Conservation (phyloP, 306 rosid genomes). For the Medicago ruthenica region DNA sequence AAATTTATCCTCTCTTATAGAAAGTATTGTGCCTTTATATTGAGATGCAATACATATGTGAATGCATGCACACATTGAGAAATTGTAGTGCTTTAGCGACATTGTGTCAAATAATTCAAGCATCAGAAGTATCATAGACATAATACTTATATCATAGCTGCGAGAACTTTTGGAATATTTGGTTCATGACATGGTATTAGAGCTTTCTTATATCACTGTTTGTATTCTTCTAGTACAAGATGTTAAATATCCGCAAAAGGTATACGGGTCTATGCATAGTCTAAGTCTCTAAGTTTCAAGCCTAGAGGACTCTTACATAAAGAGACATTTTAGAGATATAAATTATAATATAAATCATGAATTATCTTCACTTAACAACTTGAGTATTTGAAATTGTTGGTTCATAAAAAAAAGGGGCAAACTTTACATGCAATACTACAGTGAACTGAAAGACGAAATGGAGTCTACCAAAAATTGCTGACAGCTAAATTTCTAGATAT, state of each 20-base stretch:
- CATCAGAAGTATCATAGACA: not conserved
- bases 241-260: not conserved
- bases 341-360: not conserved
- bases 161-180: not conserved
- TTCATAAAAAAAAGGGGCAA: constrained; percentile 3
- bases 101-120: constrained; percentile 29
- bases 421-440: not conserved
- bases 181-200: constrained; percentile 3
- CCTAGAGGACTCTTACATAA: not conserved
- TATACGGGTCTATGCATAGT: not conserved
- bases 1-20: constrained; percentile 1
- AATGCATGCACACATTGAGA: not conserved
- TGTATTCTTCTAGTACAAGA: not conserved
- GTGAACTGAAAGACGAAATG: too few species aligned
- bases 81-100: constrained; percentile 8
- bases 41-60: constrained; percentile 8
- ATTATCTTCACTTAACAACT: not conserved
- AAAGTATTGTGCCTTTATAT: constrained; percentile 16
- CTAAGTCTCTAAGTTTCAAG: constrained; percentile 9
- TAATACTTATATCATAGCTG: not conserved
- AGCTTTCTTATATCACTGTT: not conserved
- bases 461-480: too few species aligned
- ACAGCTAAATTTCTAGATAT: too few species aligned
- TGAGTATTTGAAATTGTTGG: not conserved
- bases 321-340: not conserved